These are phyloP conservation scores for Agrocybe chaxingu DNA, from an alignment of 768 basidiomycete genomes.

Conservation along the genomic window DNA sequence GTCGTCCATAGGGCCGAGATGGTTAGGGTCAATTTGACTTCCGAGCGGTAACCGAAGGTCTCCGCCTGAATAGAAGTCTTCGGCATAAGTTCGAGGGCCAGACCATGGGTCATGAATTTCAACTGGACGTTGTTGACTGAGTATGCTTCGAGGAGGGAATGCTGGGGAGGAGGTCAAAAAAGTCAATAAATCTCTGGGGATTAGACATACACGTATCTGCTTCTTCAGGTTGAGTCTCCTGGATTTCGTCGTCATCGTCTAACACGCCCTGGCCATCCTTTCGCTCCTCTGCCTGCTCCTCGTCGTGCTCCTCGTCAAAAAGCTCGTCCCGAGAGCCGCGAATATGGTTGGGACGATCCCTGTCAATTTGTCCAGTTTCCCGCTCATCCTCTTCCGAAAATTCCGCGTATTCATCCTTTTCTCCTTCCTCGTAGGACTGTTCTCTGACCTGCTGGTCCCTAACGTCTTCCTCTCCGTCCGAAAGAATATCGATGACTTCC, in stretches of 20 bases:
- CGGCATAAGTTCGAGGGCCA: conserved; percentile 27
- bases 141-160: conserved; percentile 9
- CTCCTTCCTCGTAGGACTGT: conserved; percentile 15
- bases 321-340: neutral
- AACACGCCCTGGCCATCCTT: neutral
- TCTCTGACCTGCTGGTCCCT: conserved; percentile 14
- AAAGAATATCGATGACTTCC: conserved; percentile 18
- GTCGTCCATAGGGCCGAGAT: conserved; percentile 19
- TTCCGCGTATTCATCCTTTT: conserved; percentile 12
- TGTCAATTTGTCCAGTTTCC: conserved; percentile 3
- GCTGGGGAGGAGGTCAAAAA: conserved; percentile 2
- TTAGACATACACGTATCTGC: conserved; percentile 27
- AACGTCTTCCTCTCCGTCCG: conserved; percentile 16
- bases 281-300: conserved; percentile 5
- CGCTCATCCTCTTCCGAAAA: conserved; percentile 11
- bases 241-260: conserved; percentile 16
- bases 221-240: conserved; percentile 29
- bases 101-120: conserved; percentile 32
- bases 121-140: conserved; percentile 10
- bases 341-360: neutral
- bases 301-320: neutral
- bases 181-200: neutral
- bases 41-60: conserved; percentile 22
- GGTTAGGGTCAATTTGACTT: conserved; percentile 19
- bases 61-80: conserved; percentile 40